These are phyloP conservation scores for Aegilops speltoides DNA, from an alignment of 176 grass and related monocot genomes.

Conservation along the genomic window DNA sequence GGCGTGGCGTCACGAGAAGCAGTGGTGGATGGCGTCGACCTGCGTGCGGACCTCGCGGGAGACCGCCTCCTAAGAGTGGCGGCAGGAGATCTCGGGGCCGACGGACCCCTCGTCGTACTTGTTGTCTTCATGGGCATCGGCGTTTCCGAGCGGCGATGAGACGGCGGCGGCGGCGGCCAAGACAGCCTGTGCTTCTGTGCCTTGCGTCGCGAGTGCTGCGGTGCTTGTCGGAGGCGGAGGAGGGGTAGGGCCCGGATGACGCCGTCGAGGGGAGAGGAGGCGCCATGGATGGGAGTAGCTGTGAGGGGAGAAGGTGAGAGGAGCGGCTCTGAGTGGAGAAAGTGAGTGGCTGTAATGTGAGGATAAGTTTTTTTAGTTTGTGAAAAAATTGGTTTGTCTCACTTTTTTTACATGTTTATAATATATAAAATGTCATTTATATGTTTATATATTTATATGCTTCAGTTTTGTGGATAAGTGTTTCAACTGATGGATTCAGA, in stretches of 20 bases:
- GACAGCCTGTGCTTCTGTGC: slow-evolving; percentile 68
- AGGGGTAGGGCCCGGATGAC: not conserved
- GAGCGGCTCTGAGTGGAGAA: no score
- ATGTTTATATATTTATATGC: no score
- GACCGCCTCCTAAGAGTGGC: slow-evolving; percentile 56
- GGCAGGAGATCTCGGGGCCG: slow-evolving; percentile 63
- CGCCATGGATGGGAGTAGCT: no score
- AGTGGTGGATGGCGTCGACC: slow-evolving; percentile 75
- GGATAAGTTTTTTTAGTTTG: no score
- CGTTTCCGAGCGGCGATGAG: slow-evolving; percentile 40
- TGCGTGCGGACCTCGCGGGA: slow-evolving; percentile 66
- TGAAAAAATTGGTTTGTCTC: no score
- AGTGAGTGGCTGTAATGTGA: no score
- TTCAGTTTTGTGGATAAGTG: no score
- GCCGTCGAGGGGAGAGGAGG: no score
- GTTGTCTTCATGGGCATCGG: slow-evolving; percentile 2
- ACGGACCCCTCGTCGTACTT: slow-evolving; percentile 53
- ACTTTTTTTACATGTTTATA: no score
- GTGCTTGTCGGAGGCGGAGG: slow-evolving; percentile 30
- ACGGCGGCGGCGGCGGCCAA: slow-evolving; percentile 21
- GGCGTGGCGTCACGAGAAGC: slow-evolving; percentile 64
- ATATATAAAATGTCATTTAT: no score
- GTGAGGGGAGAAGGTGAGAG: no score
- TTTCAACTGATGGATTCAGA: no score
- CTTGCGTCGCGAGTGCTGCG: slow-evolving; percentile 57